These are phyloP conservation scores for Tylopilus balloui DNA, from an alignment of 768 basidiomycete species.

Conservation along the genomic window DNA sequence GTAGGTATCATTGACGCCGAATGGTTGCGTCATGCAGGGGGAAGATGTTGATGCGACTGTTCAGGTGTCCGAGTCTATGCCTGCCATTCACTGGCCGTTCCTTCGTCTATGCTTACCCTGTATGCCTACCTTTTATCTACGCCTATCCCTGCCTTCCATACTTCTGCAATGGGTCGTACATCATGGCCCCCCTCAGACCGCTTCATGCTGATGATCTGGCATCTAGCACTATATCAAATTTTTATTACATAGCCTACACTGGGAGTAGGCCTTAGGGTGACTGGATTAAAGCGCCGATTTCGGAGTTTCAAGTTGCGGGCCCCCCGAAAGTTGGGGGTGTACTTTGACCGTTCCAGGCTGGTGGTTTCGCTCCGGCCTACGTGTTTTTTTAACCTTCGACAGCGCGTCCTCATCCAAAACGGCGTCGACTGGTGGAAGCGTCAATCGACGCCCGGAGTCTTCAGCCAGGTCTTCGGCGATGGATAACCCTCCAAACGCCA, in stretches of 20 bases:
- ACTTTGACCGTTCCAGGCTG: conserved; percentile 28
- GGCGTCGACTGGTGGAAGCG: conserved; percentile 66
- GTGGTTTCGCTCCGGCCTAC: conserved; percentile 30
- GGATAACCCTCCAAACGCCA: conserved; percentile 80
- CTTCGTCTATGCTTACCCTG: not conserved
- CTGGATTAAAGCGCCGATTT: conserved; percentile 14
- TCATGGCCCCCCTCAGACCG: too few species aligned
- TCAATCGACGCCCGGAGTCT: conserved; percentile 68
- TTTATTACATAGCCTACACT: too few species aligned
- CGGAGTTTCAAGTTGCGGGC: conserved; percentile 20
- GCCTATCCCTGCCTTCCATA: not conserved
- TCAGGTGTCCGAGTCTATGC: not conserved
- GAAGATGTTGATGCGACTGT: not conserved
- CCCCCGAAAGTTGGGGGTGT: conserved; percentile 14
- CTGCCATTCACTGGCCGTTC: not conserved
- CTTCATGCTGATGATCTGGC: too few species aligned
- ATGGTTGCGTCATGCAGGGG: not conserved
- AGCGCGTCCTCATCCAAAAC: conserved; percentile 43
- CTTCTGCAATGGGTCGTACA: too few species aligned
- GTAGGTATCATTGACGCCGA: not conserved
- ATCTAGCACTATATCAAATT: too few species aligned
- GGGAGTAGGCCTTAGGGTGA: too few species aligned
- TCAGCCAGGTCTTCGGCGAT: conserved; percentile 76
- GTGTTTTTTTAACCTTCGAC: conserved; percentile 35
- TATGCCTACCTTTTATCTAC: not conserved